These are phyloP conservation scores for Saccharomycopsis sp. DNA, from an alignment of 805 yeast species.

Conservation along the genomic window DNA sequence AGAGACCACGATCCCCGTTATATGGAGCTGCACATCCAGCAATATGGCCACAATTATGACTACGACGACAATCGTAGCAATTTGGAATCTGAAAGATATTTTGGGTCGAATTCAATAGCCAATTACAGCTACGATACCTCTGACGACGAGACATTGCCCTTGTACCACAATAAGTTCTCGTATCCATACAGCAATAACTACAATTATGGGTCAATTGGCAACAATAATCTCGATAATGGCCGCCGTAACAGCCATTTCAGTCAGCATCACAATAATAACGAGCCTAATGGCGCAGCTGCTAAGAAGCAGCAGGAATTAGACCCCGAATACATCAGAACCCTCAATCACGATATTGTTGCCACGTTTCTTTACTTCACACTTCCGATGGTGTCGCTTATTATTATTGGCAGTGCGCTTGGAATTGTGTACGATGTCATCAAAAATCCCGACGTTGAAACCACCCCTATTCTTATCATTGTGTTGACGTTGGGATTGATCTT, in stretches of 20 bases:
- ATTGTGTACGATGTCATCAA: constrained; percentile 13
- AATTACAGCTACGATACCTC: constrained; percentile 5
- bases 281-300: not conserved
- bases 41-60: not conserved
- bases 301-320: constrained; percentile 1
- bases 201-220: not conserved
- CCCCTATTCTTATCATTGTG: constrained; percentile 4
- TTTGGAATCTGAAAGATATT: not conserved
- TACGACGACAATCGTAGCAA: not conserved
- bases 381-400: constrained; percentile 13
- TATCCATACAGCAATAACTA: not conserved
- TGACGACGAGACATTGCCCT: constrained; percentile 7
- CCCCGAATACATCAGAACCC: constrained; percentile 10
- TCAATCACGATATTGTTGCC: constrained; percentile 18
- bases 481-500: constrained; percentile 6
- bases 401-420: constrained; percentile 14
- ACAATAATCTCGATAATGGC: not conserved
- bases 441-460: constrained; percentile 10
- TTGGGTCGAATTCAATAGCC: not conserved
- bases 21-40: not conserved
- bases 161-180: not conserved
- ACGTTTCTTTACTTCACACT: constrained; percentile 18
- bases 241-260: not conserved
- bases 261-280: not conserved
- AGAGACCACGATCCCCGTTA: not conserved